Evolutionary conservation across 441 rosid genomes (phyloP), one percentile per base, ranked within the genome.

Genomic region (Rhodomyrtus psidioides): DNA sequence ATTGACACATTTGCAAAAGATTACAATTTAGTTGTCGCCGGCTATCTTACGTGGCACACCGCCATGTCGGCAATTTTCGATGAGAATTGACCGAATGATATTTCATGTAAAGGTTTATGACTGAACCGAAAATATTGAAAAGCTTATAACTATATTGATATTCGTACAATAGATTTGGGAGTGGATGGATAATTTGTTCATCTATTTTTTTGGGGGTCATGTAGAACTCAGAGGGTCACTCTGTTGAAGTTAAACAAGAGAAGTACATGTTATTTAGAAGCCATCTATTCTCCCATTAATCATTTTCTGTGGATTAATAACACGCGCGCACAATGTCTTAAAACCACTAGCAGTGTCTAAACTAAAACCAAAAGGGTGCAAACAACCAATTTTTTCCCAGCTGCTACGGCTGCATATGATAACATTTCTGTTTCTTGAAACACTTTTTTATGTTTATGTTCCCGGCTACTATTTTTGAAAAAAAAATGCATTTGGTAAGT

Each of bases 91-190:
- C 46, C 6, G 44, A 42, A 42, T 42, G 44, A 6, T 44, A 44
- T 44, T 7, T 44, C 9, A 7, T 6, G 1, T 6, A 6, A 44
- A 44, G 1, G 1, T 6, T 44, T 44, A 44, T 44, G 9, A 44
- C 46, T 44, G 6, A 44, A 44, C 6, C 6, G 46, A 6, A 1
- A 26, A 26, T 26, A 57, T 57, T 57, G 1, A 26, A 26, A 57
- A 26, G n/a, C 0, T 12, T 57, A 12, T 26, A 12, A 57, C 1
- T 26, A 0, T 5, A 6, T 13, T 6, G 9, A 13, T 6, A n/a
- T n/a, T 6, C 0, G 17, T n/a, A 58, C 27, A 58, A 58, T n/a
- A 58, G 12, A 15, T n/a, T 58, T n/a, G n/a, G 4, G 62, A 13
- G 5, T 12, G 13, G 12, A 57, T 57, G 28, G 60, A 57, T 26